Evolutionary conservation across 2,329 filamentous ascomycete species (phyloP).

Genomic region (Rhynchosporium secalis): DNA sequence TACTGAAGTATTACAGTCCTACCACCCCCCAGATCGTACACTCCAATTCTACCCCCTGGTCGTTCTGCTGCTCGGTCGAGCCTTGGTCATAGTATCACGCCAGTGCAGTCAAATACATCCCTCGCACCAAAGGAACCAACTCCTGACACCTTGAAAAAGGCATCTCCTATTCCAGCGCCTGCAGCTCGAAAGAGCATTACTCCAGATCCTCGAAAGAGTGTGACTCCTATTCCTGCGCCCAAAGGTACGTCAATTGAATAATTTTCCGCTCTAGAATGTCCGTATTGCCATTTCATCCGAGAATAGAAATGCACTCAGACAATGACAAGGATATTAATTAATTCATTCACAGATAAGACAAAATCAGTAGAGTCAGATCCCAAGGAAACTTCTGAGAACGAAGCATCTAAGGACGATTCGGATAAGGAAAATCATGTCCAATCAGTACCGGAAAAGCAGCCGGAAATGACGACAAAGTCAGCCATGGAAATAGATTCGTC

Average conservation of each 20-base stretch:
- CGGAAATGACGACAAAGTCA: not conserved
- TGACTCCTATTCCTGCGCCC: constrained; percentile 3
- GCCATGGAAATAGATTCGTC: constrained; percentile 5
- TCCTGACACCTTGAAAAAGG: not conserved
- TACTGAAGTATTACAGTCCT: constrained; percentile 1
- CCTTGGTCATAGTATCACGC: constrained; percentile 17
- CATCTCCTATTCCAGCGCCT: not conserved
- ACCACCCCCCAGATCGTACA: constrained; percentile 4
- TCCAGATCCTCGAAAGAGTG: not conserved
- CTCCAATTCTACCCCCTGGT: constrained; percentile 21
- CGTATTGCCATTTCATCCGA: not conserved
- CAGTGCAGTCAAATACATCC: not conserved
- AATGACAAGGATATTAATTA: not conserved
- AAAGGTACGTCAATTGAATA: constrained; percentile 8
- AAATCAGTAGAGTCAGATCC: not conserved
- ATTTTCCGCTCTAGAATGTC: not conserved
- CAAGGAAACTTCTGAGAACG: constrained; percentile 4
- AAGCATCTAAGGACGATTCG: constrained; percentile 18
- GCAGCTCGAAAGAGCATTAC: constrained; percentile 12
- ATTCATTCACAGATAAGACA: not conserved
- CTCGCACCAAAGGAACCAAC: constrained; percentile 4
- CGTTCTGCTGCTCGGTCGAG: constrained; percentile 11
- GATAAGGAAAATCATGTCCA: constrained; percentile 19
- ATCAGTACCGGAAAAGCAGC: not conserved
- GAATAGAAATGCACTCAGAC: not conserved